Evolutionary conservation across 148 eudicot species (phyloP).

Genomic region (Pharnaceum exiguum): DNA sequence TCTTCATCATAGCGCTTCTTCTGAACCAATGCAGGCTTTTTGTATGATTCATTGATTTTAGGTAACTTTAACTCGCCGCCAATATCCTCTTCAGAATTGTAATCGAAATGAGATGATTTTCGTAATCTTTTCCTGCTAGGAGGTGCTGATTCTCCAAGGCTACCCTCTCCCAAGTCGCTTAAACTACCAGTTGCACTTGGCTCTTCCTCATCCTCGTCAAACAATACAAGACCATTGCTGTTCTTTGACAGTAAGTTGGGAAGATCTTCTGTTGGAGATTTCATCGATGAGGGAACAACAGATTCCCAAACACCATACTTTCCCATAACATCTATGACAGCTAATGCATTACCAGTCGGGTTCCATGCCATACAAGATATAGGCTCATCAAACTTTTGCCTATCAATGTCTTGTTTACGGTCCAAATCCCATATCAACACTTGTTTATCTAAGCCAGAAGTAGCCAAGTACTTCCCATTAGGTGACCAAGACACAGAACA

Average conservation of each 20-base stretch:
- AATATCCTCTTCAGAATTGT: conserved; percentile 43
- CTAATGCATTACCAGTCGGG: conserved; percentile 85
- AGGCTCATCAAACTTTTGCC: conserved; percentile 83
- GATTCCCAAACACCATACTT: conserved; percentile 96
- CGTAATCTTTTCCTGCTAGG: conserved; percentile 74
- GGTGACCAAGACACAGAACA: conserved; percentile 95
- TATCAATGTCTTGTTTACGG: conserved; percentile 70
- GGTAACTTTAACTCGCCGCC: conserved; percentile 31
- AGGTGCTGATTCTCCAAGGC: conserved; percentile 53
- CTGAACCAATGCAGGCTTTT: conserved; percentile 38
- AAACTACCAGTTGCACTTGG: conserved; percentile 57
- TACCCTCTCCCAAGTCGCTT: conserved; percentile 82
- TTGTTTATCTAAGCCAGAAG: conserved; percentile 86
- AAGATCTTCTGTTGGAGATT: conserved; percentile 85
- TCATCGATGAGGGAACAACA: conserved; percentile 78
- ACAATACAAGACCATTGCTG: conserved; percentile 63
- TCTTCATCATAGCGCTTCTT: conserved; percentile 39
- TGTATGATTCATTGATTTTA: conserved; percentile 41
- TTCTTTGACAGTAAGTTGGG: conserved; percentile 54
- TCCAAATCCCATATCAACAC: conserved; percentile 88
- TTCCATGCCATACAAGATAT: conserved; percentile 91
- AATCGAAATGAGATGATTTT: conserved; percentile 45
- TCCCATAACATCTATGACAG: conserved; percentile 88
- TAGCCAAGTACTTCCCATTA: conserved; percentile 92
- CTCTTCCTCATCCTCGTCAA: conserved; percentile 76